A percentile compares a stretch with the other conserved stretches of the same genome.
These are phyloP conservation scores for Asterophora parasitica DNA, from an alignment of 768 basidiomycete genomes.

Conservation along the genomic window DNA sequence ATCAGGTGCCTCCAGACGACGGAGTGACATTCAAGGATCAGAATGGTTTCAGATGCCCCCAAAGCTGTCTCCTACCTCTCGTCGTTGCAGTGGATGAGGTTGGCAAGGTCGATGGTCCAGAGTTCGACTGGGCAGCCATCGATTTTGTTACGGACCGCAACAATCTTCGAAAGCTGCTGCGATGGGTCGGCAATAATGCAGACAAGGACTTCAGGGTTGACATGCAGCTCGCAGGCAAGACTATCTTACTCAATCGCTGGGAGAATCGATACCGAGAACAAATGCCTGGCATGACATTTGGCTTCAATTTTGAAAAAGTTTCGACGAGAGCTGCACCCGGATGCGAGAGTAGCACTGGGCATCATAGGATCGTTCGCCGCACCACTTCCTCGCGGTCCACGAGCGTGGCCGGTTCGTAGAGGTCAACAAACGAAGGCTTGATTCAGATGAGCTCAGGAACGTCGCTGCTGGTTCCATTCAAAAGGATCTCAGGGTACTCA, in stretches of 20 bases:
- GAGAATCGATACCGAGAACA: slow-evolving; percentile 32
- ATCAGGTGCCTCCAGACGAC: slow-evolving; percentile 51
- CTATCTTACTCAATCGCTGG: slow-evolving; percentile 62
- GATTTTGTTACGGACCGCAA: slow-evolving; percentile 64
- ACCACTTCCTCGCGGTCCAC: slow-evolving; percentile 59
- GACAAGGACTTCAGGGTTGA: slow-evolving; percentile 63
- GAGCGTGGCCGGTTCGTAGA: slow-evolving; percentile 45
- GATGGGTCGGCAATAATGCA: slow-evolving; percentile 43
- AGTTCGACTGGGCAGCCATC: slow-evolving; percentile 39
- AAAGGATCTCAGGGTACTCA: slow-evolving; percentile 31
- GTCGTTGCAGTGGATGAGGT: slow-evolving; percentile 52
- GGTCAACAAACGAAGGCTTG: slow-evolving; percentile 43
- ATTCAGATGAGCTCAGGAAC: slow-evolving; percentile 30
- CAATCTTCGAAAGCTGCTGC: slow-evolving; percentile 54
- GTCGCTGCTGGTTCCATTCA: slow-evolving; percentile 27
- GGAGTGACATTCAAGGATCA: slow-evolving; percentile 54
- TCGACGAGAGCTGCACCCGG: slow-evolving; percentile 44
- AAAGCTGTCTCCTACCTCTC: slow-evolving; percentile 44
- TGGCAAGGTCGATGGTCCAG: slow-evolving; percentile 24
- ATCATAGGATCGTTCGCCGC: slow-evolving; percentile 56
- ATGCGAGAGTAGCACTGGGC: slow-evolving; percentile 48
- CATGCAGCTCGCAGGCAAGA: slow-evolving; percentile 55
- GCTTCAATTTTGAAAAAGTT: slow-evolving; percentile 57
- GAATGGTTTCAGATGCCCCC: slow-evolving; percentile 44
- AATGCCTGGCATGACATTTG: slow-evolving; percentile 41